A percentile compares a stretch with the other conserved stretches of the same genome.
phyloP scores from a whole-genome alignment of 768 basidiomycete genomes.

The Austroboletus festivus region DNA sequence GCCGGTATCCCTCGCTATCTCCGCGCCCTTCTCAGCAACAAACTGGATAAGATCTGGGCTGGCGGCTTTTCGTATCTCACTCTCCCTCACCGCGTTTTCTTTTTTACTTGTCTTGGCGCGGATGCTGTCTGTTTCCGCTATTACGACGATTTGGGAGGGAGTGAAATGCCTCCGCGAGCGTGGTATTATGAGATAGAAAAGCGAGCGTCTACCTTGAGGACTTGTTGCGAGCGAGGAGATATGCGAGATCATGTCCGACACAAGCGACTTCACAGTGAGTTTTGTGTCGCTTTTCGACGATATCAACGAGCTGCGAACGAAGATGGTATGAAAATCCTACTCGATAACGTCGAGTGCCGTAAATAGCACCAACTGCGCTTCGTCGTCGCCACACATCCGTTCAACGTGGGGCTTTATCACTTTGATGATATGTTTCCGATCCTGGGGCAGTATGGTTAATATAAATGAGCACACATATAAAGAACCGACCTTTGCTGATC shows the following conservation, averaged over 20 bases:
- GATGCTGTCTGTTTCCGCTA: constrained; percentile 71
- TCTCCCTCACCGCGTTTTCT: constrained; percentile 53
- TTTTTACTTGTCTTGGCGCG: constrained; percentile 85
- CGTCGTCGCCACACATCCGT: constrained; percentile 84
- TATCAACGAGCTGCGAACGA: neutral
- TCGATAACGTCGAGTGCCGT: constrained; percentile 88
- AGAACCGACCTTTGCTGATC: constrained; percentile 69
- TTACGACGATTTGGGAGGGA: constrained; percentile 65
- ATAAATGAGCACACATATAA: neutral
- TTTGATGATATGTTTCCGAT: constrained; percentile 90
- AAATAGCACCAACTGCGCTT: constrained; percentile 87
- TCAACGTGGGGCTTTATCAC: constrained; percentile 85
- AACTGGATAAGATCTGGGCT: constrained; percentile 73
- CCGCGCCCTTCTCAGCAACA: constrained; percentile 59
- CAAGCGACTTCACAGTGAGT: constrained; percentile 74
- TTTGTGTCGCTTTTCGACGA: constrained; percentile 73
- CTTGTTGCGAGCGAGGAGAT: constrained; percentile 56
- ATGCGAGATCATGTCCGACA: constrained; percentile 61
- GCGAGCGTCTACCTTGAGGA: constrained; percentile 74
- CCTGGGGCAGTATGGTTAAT: constrained; percentile 38
- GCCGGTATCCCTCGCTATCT: constrained; percentile 68
- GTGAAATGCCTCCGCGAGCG: constrained; percentile 86
- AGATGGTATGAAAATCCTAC: constrained; percentile 40
- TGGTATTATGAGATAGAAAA: constrained; percentile 81
- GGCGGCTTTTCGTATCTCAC: constrained; percentile 70